Conservation (phyloP, 1,284 basidiomycete species). For the Austropuccinia psidii region DNA sequence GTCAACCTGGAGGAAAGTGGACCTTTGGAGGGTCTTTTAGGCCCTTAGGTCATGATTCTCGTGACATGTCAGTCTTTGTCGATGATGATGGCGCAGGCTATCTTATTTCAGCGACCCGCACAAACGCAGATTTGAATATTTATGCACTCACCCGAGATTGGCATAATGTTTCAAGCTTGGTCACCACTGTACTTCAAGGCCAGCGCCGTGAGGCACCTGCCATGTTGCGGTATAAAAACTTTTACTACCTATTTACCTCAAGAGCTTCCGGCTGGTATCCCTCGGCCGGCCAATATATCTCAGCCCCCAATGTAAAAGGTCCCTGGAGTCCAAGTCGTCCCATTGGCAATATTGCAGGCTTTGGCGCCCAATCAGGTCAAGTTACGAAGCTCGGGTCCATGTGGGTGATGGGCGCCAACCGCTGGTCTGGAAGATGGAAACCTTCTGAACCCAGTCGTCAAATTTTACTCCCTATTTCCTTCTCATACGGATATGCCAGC, state of each 20-base stretch:
- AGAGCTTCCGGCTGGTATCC: conserved; percentile 14
- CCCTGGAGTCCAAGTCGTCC: conserved; percentile 16
- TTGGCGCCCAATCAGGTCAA: conserved; percentile 12
- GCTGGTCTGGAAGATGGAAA: conserved; percentile 11
- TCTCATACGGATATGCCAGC: conserved; percentile 14
- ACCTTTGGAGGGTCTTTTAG: conserved; percentile 7
- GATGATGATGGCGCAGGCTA: conserved; percentile 13
- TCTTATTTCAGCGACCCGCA: neutral
- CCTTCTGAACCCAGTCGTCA: conserved; percentile 13
- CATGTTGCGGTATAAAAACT: neutral
- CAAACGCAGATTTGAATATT: conserved; percentile 20
- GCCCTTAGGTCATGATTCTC: conserved; percentile 3
- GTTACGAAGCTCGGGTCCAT: conserved; percentile 9
- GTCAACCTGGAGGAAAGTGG: conserved; percentile 7
- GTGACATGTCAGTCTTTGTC: conserved; percentile 10
- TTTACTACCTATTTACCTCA: conserved; percentile 13
- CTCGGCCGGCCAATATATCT: conserved; percentile 14
- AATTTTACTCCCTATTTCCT: conserved; percentile 2
- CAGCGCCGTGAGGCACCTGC: conserved; percentile 16
- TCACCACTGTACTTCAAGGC: conserved; percentile 13
- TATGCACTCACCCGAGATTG: conserved; percentile 7
- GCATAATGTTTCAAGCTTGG: conserved; percentile 5
- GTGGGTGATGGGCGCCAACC: conserved; percentile 15
- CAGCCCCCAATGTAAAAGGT: neutral
- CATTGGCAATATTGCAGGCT: conserved; percentile 18